Base-by-base conservation (phyloP, 495 filamentous ascomycete species). In the Geopyxis carbonaria region DNA sequence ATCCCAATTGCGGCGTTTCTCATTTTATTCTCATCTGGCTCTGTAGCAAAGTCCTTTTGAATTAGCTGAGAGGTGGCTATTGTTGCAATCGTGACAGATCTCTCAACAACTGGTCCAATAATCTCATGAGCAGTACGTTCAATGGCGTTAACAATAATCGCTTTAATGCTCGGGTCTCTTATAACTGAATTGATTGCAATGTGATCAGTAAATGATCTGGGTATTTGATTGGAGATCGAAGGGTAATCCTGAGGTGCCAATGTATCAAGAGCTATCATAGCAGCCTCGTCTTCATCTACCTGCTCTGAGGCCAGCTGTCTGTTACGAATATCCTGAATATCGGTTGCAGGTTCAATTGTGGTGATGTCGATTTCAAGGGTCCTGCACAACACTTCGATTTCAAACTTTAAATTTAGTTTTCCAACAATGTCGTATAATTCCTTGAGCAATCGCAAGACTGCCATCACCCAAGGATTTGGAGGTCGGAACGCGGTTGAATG, bases 391-490 rank as follows among this genome's bases (percentile, higher is more conserved):
- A 95, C 84, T 57, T 99, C 89, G 46, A 99, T 95, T 56, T 95
- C 89, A 47, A 99, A 99, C 51, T 92, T 94, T 23, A 87, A 72
- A 47, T 94, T 93, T 28, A 94, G 67, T 56, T 93, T 95, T 46
- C 93, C 84, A n/a, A 80, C 81, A 50, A 73, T 76, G 44, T 91
- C 75, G 45, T 95, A 95, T 11, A 99, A 69, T 46, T 95, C 89
- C 37, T 89, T 76, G 34, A 99, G 66, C 10, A 93, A 61, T 28
- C 77, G 68, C 38, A 95, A 66, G 25, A 94, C 82, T 41, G 95
- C 89, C 81, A 94, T 87, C 41, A 91, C 45, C 89, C 89, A 99
- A 7, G 89, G 89, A 53, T 94, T 95, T 9, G 89, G 87, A 6
- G 89, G 85, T 45, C 72, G 80, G 62, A 95, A 95, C 10, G 95